Conservation (phyloP, 257 asterid genomes). For the Scutellaria barbata region DNA sequence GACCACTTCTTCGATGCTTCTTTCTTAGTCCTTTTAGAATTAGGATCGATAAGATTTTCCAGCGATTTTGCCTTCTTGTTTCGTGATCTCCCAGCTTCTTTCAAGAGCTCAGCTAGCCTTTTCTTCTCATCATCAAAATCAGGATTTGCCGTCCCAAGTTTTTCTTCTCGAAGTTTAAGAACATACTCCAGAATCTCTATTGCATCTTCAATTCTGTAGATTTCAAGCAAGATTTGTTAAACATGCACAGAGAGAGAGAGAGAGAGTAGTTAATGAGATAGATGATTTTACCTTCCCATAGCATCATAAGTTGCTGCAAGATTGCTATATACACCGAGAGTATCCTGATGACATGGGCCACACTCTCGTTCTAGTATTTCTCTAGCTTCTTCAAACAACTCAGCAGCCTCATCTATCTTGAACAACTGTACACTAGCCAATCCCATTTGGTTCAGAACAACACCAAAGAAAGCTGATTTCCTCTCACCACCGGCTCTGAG, state of each 20-base stretch:
- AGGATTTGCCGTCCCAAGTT: constrained; percentile 97
- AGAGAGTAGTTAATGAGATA: not conserved
- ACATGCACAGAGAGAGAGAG: constrained; percentile 1
- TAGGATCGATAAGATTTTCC: constrained; percentile 89
- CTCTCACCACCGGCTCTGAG: constrained; percentile 92
- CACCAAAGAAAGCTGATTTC: constrained; percentile 95
- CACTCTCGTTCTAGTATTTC: constrained; percentile 88
- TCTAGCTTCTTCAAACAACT: constrained; percentile 96
- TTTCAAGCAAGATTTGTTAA: constrained; percentile 6
- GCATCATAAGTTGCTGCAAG: constrained; percentile 99
- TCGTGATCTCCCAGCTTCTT: constrained; percentile 93
- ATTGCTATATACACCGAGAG: constrained; percentile 96
- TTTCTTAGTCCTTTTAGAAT: constrained; percentile 79
- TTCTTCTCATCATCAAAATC: constrained; percentile 97
- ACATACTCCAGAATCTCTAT: constrained; percentile 94
- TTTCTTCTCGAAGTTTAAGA: constrained; percentile 93
- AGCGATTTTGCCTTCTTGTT: constrained; percentile 95
- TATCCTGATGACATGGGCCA: constrained; percentile 94
- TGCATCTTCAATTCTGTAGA: constrained; percentile 88
- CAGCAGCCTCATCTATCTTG: constrained; percentile 97
- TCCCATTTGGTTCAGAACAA: constrained; percentile 98
- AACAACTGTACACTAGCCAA: constrained; percentile 92
- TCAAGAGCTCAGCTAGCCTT: constrained; percentile 89
- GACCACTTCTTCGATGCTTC: constrained; percentile 96
- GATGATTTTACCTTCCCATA: constrained; percentile 83